Evolutionary conservation across 768 basidiomycete species (phyloP).

Genomic region (Leccinum olivaceopallidum): DNA sequence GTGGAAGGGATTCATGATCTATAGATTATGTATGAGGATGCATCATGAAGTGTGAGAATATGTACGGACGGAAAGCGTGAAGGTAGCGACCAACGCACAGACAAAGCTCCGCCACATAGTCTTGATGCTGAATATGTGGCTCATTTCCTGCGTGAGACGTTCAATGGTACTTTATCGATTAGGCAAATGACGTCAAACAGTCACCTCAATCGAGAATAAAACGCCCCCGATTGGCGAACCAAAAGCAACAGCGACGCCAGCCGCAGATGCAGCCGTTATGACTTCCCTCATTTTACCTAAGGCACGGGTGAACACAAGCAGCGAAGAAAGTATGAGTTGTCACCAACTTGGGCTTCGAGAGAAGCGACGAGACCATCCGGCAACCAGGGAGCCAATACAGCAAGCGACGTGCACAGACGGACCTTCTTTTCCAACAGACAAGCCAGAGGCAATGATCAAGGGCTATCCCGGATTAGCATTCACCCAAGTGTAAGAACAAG

Average conservation of each 20-base stretch:
- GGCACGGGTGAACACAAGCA: conserved; percentile 16
- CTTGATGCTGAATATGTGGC: conserved; percentile 92
- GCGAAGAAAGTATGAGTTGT: conserved; percentile 1
- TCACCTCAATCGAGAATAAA: conserved; percentile 93
- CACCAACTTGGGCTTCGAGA: conserved; percentile 82
- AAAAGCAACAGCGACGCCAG: conserved; percentile 98
- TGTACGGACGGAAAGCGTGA: conserved; percentile 84
- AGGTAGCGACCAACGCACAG: conserved; percentile 95
- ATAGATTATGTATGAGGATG: conserved; percentile 23
- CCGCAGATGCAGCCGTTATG: conserved; percentile 92
- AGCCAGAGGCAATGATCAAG: conserved; percentile 92
- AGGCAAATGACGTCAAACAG: conserved; percentile 7
- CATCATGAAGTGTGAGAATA: conserved; percentile 18
- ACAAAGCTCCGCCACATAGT: conserved; percentile 99
- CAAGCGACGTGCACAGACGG: conserved; percentile 98
- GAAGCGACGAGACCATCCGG: conserved; percentile 78
- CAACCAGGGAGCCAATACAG: conserved; percentile 90
- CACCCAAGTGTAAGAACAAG: not conserved
- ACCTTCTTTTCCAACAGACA: conserved; percentile 98
- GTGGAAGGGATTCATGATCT: conserved; percentile 98
- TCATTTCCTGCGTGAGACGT: conserved; percentile 82
- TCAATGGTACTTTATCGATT: conserved; percentile 1
- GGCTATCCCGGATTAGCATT: conserved; percentile 56
- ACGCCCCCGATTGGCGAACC: conserved; percentile 98
- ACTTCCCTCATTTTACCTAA: conserved; percentile 86